Conservation (phyloP, 441 rosid species). For the Populus hybrid region DNA sequence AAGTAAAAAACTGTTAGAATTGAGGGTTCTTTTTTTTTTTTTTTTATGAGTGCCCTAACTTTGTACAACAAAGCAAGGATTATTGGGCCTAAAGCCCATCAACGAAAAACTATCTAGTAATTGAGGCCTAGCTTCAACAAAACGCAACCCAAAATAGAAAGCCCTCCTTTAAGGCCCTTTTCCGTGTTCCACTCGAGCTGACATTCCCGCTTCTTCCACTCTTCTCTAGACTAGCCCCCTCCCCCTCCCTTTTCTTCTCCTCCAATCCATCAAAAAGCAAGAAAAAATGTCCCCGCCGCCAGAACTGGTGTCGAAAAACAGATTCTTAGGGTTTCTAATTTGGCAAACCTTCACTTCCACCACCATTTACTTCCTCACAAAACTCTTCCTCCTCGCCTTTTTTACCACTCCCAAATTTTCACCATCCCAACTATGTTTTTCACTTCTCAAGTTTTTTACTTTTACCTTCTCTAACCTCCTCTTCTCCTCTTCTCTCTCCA, state of each 20-base stretch:
- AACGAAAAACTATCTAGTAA: neutral
- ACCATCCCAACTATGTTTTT: constrained; percentile 18
- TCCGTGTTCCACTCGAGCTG: neutral
- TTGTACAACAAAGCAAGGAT: neutral
- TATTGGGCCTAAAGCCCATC: neutral
- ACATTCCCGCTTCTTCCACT: neutral
- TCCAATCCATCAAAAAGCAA: neutral
- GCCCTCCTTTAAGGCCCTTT: neutral
- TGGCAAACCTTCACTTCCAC: constrained; percentile 72
- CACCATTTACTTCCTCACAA: constrained; percentile 45
- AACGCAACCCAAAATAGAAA: neutral
- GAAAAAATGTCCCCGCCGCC: neutral
- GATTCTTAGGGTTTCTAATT: constrained; percentile 59
- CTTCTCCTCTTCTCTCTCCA: constrained; percentile 51
- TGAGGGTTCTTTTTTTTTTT: too few species aligned
- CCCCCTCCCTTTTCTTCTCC: neutral
- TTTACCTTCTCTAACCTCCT: constrained; percentile 41
- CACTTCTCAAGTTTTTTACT: constrained; percentile 29
- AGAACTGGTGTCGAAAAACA: constrained; percentile 35
- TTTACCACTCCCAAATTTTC: constrained; percentile 10
- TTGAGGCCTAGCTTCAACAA: neutral
- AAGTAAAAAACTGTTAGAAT: too few species aligned
- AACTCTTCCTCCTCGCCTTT: constrained; percentile 26
- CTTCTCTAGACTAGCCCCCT: neutral
- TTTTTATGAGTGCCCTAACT: too few species aligned